A percentile compares a stretch with the other conserved stretches of the same genome.
Conservation (phyloP, 129 eudicot species). For the Arctium minus region DNA sequence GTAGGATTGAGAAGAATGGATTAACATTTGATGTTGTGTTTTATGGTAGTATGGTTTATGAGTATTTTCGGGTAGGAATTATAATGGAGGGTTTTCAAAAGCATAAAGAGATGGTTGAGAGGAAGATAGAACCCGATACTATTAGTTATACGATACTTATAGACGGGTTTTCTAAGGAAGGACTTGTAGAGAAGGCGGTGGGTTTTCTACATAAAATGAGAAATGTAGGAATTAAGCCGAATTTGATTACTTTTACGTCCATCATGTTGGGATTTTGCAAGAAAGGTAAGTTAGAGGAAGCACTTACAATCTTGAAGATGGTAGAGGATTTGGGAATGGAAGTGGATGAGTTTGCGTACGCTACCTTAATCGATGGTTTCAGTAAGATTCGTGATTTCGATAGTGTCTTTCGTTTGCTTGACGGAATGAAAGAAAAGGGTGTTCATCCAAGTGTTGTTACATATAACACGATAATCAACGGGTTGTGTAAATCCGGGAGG, state of each 20-base stretch:
- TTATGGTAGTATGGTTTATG: conserved; percentile 58
- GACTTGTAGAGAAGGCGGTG: conserved; percentile 62
- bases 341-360: conserved; percentile 58
- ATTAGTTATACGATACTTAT: conserved; percentile 56
- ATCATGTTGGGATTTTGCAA: conserved; percentile 70
- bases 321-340: conserved; percentile 43
- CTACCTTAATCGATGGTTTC: conserved; percentile 59
- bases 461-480: conserved; percentile 65
- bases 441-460: conserved; percentile 54
- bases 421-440: conserved; percentile 60
- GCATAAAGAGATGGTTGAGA: conserved; percentile 55
- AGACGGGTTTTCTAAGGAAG: conserved; percentile 71
- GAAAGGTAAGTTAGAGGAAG: conserved; percentile 73
- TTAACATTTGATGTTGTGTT: conserved; percentile 61
- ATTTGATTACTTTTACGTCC: conserved; percentile 62
- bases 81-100: conserved; percentile 40
- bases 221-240: conserved; percentile 49
- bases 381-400: conserved; percentile 50
- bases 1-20: conserved; percentile 42
- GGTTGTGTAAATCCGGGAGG: conserved; percentile 78
- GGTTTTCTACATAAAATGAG: conserved; percentile 57
- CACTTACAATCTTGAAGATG: conserved; percentile 42
- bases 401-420: conserved; percentile 48
- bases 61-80: conserved; percentile 50
- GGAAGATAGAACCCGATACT: conserved; percentile 41